Evolutionary conservation across 2,329 filamentous ascomycete genomes (phyloP).

Genomic region (Colletotrichum sp.): DNA sequence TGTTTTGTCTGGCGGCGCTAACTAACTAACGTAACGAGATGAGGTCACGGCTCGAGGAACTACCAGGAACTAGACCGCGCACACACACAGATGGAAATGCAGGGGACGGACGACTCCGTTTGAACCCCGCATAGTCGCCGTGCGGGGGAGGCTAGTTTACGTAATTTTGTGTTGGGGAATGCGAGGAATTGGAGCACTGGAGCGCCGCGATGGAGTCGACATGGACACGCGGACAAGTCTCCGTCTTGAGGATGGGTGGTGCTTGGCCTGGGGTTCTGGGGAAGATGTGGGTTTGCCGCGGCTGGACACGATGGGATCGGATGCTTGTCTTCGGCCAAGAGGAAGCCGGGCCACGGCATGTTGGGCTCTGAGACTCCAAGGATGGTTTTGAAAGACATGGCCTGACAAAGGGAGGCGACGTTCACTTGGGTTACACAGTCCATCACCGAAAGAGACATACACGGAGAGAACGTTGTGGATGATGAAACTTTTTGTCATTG

Average conservation of each 20-base stretch:
- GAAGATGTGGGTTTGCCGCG: background rate
- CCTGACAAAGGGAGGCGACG: background rate
- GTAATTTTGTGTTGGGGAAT: background rate
- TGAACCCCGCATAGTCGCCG: background rate
- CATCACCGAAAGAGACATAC: background rate
- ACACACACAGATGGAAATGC: background rate
- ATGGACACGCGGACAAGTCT: background rate
- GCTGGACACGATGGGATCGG: background rate
- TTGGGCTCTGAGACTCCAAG: background rate
- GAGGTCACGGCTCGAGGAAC: background rate
- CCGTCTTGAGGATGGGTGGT: background rate
- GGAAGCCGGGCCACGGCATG: background rate
- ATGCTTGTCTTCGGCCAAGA: background rate
- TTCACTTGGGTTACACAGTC: background rate
- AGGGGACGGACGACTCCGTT: background rate
- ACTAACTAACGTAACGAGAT: background rate
- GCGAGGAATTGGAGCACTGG: background rate
- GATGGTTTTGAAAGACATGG: background rate
- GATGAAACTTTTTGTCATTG: background rate
- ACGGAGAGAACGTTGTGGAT: background rate
- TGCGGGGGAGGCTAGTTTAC: background rate
- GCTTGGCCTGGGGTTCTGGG: background rate
- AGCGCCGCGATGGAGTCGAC: background rate
- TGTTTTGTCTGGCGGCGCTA: background rate
- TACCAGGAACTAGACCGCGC: background rate